Percentiles rank a stretch among this genome's conserved stretches.
Conservation (phyloP, 192 early-diverging fungal genomes). For the Anaeromyces robustus region DNA sequence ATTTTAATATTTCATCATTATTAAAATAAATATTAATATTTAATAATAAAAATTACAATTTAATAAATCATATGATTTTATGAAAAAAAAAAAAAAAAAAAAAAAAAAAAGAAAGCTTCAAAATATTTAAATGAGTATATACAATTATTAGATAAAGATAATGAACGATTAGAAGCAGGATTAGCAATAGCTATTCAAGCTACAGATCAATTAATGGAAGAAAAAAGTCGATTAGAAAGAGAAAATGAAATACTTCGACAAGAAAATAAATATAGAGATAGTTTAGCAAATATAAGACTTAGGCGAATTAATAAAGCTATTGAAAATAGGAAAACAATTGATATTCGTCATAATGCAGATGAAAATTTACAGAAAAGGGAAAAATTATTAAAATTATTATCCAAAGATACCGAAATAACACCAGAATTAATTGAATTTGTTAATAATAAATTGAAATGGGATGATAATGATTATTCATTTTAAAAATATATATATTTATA, state of each 20-base stretch:
- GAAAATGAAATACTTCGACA: background rate
- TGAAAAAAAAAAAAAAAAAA: background rate
- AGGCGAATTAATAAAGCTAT: background rate
- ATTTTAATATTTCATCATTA: no score
- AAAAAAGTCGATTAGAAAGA: background rate
- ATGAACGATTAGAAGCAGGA: background rate
- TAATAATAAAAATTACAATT: no score
- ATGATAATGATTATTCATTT: background rate
- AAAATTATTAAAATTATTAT: background rate
- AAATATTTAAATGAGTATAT: background rate
- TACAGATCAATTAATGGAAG: background rate
- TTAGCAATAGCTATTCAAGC: background rate
- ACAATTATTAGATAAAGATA: background rate
- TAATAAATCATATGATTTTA: no score
- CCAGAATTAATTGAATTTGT: background rate
- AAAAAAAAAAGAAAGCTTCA: background rate
- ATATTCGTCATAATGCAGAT: background rate
- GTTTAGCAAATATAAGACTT: background rate
- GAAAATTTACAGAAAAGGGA: background rate
- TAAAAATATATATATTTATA: background rate
- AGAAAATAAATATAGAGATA: background rate
- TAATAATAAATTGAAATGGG: background rate
- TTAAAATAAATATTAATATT: no score
- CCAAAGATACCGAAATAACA: background rate
- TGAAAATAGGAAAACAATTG: background rate